phyloP scores from a whole-genome alignment of 1,284 basidiomycete species.

The Porodaedalea pini region DNA sequence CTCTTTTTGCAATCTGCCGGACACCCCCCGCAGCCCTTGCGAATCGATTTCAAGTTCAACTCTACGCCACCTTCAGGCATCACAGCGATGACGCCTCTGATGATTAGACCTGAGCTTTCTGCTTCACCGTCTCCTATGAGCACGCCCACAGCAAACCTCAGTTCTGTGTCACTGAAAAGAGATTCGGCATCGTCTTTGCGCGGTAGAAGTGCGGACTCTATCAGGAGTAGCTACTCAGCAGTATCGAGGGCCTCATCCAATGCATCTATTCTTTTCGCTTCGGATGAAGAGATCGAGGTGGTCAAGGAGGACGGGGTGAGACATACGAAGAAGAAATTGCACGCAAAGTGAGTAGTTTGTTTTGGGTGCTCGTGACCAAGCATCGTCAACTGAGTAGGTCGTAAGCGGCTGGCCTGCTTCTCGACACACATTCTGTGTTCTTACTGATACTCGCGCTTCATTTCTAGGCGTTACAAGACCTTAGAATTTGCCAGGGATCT shows the following conservation, averaged over 20 bases:
- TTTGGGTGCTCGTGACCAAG: slow-evolving; percentile 23
- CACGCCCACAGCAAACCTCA: slow-evolving; percentile 3
- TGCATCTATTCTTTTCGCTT: slow-evolving; percentile 39
- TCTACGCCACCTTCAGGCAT: background rate
- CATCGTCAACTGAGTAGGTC: slow-evolving; percentile 18
- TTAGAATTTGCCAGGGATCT: slow-evolving; percentile 55
- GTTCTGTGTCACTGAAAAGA: slow-evolving; percentile 2
- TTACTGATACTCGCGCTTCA: slow-evolving; percentile 6
- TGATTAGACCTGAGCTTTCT: slow-evolving; percentile 16
- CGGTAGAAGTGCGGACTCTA: slow-evolving; percentile 10
- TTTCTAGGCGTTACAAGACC: slow-evolving; percentile 63
- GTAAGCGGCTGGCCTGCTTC: slow-evolving; percentile 7
- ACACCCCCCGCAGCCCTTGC: too few species aligned
- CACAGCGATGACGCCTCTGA: slow-evolving; percentile 11
- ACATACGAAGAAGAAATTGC: slow-evolving; percentile 49
- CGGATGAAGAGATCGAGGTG: slow-evolving; percentile 39
- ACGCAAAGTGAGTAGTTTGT: slow-evolving; percentile 14
- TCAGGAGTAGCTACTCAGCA: slow-evolving; percentile 1
- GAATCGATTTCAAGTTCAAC: background rate
- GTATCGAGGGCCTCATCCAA: slow-evolving; percentile 35
- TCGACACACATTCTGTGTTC: slow-evolving; percentile 3
- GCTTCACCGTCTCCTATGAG: slow-evolving; percentile 15
- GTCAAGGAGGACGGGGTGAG: slow-evolving; percentile 59
- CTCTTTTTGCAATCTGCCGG: too few species aligned
- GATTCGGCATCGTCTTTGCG: slow-evolving; percentile 3